Evolutionary conservation across 169 alveolate species (phyloP), one percentile per base, ranked within the genome.

Genomic region (Eimeria necatrix): DNA sequence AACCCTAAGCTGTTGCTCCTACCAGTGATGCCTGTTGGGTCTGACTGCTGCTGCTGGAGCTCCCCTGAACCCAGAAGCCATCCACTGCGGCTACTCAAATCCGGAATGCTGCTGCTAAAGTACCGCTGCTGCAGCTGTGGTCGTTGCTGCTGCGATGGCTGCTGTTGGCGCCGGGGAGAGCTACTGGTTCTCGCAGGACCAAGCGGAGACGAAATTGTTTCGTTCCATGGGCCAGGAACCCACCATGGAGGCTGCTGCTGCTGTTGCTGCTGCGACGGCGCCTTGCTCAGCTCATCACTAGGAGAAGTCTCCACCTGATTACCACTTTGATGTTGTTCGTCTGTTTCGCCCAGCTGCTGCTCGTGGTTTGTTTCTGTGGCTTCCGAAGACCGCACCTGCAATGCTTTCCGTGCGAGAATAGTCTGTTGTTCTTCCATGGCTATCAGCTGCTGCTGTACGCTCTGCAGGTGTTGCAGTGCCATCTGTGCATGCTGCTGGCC

Each of bases 401-500:
- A 46, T 32, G 89, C 89, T 20, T 52, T 80, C 22, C 89, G 32
- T 49, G 89, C 89, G n/a, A 80, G 89, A 18, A 49, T 48, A 26
- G 89, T 80, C 48, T 80, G 89, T 48, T 80, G 89, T 46, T 80
- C 71, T 9, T 80, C 89, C 26, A 80, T 80, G 49, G 68, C 89
- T 32, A 7, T 7, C 89, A 80, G 89, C 70, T 80, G 89, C 51
- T 52, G 89, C 70, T 48, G 89, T 68, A 80, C 89, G 6, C 32
- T 5, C n/a, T 80, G 89, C 89, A 80, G 53, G 48, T 80, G 89
- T 46, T 80, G 89, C 41, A 80, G 46, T 48, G 89, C 89, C 71
- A 49, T 24, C 70, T 80, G 89, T 4, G 89, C 89, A 24, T 80
- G 89, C 70, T 80, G 89, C 70, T 80, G 89, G 22, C 89, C 89